Evolutionary conservation across 2,329 filamentous ascomycete species (phyloP).

Genomic region (Cladobotryum protrusum): DNA sequence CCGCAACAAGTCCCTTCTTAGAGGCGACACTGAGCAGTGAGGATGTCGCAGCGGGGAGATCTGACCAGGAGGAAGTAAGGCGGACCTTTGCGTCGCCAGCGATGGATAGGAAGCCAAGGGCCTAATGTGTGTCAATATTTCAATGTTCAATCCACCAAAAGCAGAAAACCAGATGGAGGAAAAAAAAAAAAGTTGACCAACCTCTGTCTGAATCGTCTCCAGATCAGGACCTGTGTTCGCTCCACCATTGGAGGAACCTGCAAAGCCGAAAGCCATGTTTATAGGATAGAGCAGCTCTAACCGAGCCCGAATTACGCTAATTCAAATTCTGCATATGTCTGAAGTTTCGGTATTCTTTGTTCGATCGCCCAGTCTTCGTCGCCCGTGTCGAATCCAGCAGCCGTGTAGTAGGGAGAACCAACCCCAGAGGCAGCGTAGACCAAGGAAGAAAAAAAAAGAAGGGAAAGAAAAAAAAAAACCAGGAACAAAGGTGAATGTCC

Average conservation of each 20-base stretch:
- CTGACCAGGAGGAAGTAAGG: slow-evolving; percentile 72
- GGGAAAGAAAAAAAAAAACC: not conserved
- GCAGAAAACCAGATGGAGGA: not conserved
- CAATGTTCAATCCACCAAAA: not conserved
- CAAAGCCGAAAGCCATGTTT: slow-evolving; percentile 61
- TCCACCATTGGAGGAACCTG: slow-evolving; percentile 37
- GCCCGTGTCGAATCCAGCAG: not conserved
- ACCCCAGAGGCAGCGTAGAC: not conserved
- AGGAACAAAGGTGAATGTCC: not conserved
- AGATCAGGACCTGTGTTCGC: slow-evolving; percentile 56
- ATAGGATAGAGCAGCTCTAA: slow-evolving; percentile 2
- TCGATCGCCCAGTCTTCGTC: not conserved
- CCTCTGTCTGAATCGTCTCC: slow-evolving; percentile 76
- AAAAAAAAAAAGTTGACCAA: slow-evolving; percentile 24
- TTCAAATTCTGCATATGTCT: slow-evolving; percentile 7
- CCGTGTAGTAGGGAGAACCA: not conserved
- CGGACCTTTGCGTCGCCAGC: slow-evolving; percentile 77
- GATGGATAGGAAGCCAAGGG: slow-evolving; percentile 74
- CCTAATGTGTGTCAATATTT: slow-evolving; percentile 32
- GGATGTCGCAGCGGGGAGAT: slow-evolving; percentile 66
- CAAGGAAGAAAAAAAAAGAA: not conserved
- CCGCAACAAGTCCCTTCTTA: slow-evolving; percentile 73
- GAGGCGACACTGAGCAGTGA: slow-evolving; percentile 82
- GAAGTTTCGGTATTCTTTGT: not conserved
- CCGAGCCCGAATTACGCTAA: slow-evolving; percentile 8